Evolutionary conservation across 805 yeast genomes (phyloP).

Genomic region (Clavispora vitiphila): DNA sequence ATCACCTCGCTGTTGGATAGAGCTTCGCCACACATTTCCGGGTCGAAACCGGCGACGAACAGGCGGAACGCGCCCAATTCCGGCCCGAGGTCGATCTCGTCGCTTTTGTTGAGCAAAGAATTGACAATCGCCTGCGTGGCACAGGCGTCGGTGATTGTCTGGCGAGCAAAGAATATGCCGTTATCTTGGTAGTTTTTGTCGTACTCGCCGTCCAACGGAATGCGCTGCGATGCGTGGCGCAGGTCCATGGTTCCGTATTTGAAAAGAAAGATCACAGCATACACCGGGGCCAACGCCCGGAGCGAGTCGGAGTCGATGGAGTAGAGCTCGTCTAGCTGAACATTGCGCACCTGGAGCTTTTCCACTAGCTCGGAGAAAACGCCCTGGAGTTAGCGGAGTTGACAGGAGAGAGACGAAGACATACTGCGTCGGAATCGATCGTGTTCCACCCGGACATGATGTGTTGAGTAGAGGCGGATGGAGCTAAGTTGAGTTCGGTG

Average conservation of each 20-base stretch:
- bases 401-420: constrained; percentile 6
- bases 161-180: constrained; percentile 55
- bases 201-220: constrained; percentile 43
- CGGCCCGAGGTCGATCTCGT: constrained; percentile 41
- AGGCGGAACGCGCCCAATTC: constrained; percentile 43
- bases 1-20: constrained; percentile 55
- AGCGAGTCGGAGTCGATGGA: constrained; percentile 45
- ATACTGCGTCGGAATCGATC: constrained; percentile 59
- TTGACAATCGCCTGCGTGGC: constrained; percentile 70
- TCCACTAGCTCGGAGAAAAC: constrained; percentile 62
- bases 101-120: constrained; percentile 42
- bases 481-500: background rate
- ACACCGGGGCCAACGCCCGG: constrained; percentile 34
- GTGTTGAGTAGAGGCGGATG: no score
- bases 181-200: constrained; percentile 28
- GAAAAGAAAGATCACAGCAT: constrained; percentile 61
- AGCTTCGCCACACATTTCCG: constrained; percentile 56
- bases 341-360: constrained; percentile 45
- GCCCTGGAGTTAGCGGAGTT: constrained; percentile 32
- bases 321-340: constrained; percentile 56
- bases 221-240: constrained; percentile 21
- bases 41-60: constrained; percentile 50
- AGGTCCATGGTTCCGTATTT: constrained; percentile 47
- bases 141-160: constrained; percentile 63
- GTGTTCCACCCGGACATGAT: constrained; percentile 42